Evolutionary conservation across 257 asterid species (phyloP).

Genomic region (Nicotiana tabacum): DNA sequence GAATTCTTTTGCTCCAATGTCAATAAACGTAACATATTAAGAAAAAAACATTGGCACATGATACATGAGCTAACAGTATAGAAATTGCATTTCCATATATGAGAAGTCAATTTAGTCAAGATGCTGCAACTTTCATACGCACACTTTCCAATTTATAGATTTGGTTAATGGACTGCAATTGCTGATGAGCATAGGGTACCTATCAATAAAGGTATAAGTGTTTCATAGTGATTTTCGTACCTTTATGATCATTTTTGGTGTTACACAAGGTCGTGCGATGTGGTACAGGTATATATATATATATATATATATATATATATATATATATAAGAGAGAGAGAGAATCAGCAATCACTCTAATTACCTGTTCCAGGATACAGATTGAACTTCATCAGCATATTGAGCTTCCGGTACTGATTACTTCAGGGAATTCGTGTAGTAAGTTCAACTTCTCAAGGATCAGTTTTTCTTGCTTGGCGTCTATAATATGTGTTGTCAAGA

Average conservation of each 20-base stretch:
- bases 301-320: too few species aligned
- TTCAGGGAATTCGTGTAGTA: conserved; percentile 45
- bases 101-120: not conserved
- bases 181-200: not conserved
- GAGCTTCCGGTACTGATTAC: conserved; percentile 12
- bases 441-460: conserved; percentile 73
- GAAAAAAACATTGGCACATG: not conserved
- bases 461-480: conserved; percentile 82
- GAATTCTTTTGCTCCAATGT: too few species aligned
- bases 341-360: not conserved
- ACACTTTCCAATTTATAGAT: not conserved
- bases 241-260: not conserved
- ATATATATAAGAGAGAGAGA: not conserved
- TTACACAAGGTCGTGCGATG: not conserved
- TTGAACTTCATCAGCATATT: not conserved
- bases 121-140: too few species aligned
- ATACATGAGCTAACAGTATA: not conserved
- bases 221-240: not conserved
- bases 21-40: not conserved
- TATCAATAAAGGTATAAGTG: not conserved
- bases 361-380: conserved; percentile 1
- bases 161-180: not conserved
- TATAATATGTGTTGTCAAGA: conserved; percentile 42
- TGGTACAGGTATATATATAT: too few species aligned
- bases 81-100: not conserved